Conservation (phyloP, 176 grass and related monocot genomes). For the Saccharum spontaneum region DNA sequence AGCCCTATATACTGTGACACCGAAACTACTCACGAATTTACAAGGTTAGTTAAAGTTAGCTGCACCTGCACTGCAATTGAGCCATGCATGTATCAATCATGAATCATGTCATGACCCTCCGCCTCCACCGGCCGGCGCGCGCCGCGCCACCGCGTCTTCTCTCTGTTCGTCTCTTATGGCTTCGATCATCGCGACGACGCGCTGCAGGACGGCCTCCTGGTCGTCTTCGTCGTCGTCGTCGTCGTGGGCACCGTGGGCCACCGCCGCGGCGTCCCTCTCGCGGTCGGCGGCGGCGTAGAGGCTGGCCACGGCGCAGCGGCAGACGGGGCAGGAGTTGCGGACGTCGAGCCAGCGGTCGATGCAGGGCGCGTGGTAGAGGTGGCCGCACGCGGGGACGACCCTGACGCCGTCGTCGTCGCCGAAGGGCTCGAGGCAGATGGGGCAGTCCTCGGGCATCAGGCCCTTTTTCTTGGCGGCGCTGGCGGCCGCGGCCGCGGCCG, state of each 20-base stretch:
- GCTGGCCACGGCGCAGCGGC: constrained; percentile 51
- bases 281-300: constrained; percentile 12
- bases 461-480: constrained; percentile 14
- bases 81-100: too few species aligned
- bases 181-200: constrained; percentile 54
- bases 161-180: constrained; percentile 44
- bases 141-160: constrained; percentile 21
- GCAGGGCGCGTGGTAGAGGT: constrained; percentile 66
- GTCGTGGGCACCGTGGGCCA: background rate
- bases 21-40: constrained; percentile 36
- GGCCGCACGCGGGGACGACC: constrained; percentile 62
- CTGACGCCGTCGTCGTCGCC: constrained; percentile 55
- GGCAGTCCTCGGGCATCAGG: constrained; percentile 44
- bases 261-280: background rate
- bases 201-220: constrained; percentile 49
- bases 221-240: background rate
- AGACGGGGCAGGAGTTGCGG: constrained; percentile 65
- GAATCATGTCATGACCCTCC: background rate
- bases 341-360: constrained; percentile 71
- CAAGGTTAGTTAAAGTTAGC: constrained; percentile 34
- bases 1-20: background rate
- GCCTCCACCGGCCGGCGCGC: background rate
- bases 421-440: constrained; percentile 61
- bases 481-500: background rate
- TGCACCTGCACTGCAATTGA: constrained; percentile 22